These are phyloP conservation scores for Lentinula sp. DNA, from an alignment of 768 basidiomycete species.

Conservation along the genomic window DNA sequence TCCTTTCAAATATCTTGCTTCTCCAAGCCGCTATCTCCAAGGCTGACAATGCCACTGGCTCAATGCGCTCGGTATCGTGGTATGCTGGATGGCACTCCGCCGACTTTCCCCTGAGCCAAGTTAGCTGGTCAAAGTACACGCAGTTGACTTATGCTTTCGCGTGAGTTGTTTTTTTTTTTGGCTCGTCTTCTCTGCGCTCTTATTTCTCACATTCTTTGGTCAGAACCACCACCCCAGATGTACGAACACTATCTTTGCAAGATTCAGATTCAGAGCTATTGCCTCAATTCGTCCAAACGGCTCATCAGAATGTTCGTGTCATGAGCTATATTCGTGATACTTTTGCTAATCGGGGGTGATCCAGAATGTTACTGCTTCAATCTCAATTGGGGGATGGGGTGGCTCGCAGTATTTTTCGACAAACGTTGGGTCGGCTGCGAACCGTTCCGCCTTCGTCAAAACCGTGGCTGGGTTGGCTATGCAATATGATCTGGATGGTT, in stretches of 20 bases:
- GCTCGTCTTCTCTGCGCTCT: neutral
- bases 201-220: neutral
- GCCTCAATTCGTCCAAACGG: conserved; percentile 47
- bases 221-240: conserved; percentile 36
- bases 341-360: neutral
- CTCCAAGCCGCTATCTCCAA: neutral
- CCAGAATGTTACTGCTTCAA: conserved; percentile 48
- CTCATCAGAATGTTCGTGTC: conserved; percentile 33
- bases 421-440: conserved; percentile 46
- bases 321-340: conserved; percentile 20
- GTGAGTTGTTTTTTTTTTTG: conserved; percentile 29
- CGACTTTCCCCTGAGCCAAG: conserved; percentile 34
- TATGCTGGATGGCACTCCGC: conserved; percentile 41
- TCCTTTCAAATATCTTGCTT: neutral
- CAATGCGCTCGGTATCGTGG: conserved; percentile 19
- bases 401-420: conserved; percentile 62
- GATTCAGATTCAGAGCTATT: conserved; percentile 39
- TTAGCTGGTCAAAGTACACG: conserved; percentile 49
- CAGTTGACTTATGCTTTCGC: conserved; percentile 57
- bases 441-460: conserved; percentile 61
- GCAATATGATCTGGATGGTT: conserved; percentile 50
- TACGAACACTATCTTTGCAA: conserved; percentile 27
- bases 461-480: conserved; percentile 43
- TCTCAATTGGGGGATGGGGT: conserved; percentile 69
- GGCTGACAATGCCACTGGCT: neutral